Percentiles rank a stretch among this genome's conserved stretches.
phyloP scores from a whole-genome alignment of 352 stramenopile genomes.

The Elongisporangium undulatum region DNA sequence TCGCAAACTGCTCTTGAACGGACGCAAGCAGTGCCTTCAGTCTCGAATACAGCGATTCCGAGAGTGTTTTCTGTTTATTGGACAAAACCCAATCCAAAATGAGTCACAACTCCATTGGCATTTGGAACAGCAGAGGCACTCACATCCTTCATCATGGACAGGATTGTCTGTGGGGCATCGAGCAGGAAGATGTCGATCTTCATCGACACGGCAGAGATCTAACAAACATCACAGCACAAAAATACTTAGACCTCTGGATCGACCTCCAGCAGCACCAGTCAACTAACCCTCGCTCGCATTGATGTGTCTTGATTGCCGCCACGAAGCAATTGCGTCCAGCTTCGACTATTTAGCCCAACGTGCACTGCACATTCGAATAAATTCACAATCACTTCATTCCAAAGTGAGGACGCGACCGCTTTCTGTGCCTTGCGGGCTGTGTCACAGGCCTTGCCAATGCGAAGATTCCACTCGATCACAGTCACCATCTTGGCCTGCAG shows the following conservation, averaged over 20 bases:
- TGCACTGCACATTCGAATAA: conserved; percentile 13
- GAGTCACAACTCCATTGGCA: not conserved
- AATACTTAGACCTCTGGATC: conserved; percentile 1
- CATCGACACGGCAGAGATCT: conserved; percentile 47
- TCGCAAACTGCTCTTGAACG: conserved; percentile 34
- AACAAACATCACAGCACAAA: not conserved
- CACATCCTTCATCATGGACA: conserved; percentile 21
- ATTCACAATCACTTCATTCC: not conserved
- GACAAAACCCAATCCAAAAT: not conserved
- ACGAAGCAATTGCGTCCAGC: conserved; percentile 35
- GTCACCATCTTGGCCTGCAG: conserved; percentile 40
- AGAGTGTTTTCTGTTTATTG: conserved; percentile 20
- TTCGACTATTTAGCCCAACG: conserved; percentile 16
- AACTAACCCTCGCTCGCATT: conserved; percentile 37
- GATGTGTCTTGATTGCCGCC: conserved; percentile 31
- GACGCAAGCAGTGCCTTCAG: conserved; percentile 29
- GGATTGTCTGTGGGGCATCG: conserved; percentile 34
- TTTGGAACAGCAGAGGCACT: not conserved
- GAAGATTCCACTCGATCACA: conserved; percentile 37
- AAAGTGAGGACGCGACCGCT: not conserved
- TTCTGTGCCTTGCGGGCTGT: conserved; percentile 11
- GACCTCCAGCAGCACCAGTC: not conserved
- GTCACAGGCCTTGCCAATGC: conserved; percentile 35
- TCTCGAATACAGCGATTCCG: conserved; percentile 11
- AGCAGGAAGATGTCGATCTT: conserved; percentile 70